These are phyloP conservation scores for Aspergillus affinis DNA, from an alignment of 495 filamentous ascomycete species.

Conservation along the genomic window DNA sequence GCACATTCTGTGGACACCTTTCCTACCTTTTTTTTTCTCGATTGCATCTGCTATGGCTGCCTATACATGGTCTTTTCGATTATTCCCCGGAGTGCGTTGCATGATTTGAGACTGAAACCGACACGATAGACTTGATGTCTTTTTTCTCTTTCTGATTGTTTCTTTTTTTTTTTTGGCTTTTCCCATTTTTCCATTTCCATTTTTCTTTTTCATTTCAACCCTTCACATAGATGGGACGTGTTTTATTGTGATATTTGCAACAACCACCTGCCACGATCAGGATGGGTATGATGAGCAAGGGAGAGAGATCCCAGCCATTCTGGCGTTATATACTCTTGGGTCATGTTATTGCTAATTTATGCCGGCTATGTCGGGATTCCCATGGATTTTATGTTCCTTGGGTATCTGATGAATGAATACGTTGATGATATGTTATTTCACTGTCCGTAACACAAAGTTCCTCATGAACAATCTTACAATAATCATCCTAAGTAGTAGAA, in stretches of 20 bases:
- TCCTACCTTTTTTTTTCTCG: constrained; percentile 2
- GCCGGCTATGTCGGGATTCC: not conserved
- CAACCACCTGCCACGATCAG: not conserved
- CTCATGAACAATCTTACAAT: no score
- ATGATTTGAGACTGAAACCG: constrained; percentile 15
- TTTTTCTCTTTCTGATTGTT: constrained; percentile 9
- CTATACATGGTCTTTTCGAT: constrained; percentile 6
- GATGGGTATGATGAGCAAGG: constrained; percentile 1
- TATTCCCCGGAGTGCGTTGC: constrained; percentile 13
- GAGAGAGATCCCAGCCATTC: constrained; percentile 5
- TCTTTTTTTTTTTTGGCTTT: constrained; percentile 9
- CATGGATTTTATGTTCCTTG: not conserved
- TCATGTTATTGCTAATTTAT: constrained; percentile 5
- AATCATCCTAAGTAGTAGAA: no score
- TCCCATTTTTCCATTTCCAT: not conserved
- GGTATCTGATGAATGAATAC: not conserved
- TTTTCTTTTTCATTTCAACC: constrained; percentile 9
- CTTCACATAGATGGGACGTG: constrained; percentile 14
- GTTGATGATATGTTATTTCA: not conserved
- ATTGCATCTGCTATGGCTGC: constrained; percentile 23
- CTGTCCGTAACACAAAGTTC: no score
- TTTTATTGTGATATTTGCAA: constrained; percentile 13
- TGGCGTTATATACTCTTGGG: constrained; percentile 16
- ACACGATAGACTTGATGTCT: constrained; percentile 14
- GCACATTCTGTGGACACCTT: not conserved